Evolutionary conservation across 1,284 basidiomycete species (phyloP), one percentile per base, ranked within the genome.

Genomic region (Pisolithus thermaeus): DNA sequence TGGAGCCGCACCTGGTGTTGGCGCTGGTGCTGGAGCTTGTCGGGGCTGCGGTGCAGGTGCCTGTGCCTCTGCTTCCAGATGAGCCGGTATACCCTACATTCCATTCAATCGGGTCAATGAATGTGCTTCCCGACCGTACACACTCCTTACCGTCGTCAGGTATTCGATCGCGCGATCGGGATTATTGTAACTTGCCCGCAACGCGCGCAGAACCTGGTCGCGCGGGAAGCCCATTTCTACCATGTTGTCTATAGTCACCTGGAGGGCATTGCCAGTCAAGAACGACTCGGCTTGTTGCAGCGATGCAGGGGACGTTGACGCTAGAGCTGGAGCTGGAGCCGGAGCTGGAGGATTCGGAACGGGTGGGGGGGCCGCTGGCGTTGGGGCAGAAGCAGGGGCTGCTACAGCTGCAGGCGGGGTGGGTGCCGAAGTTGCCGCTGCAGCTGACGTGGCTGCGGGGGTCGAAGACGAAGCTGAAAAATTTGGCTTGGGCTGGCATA

Each of bases 121-220:
- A 91, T 58, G 32, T 41, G n/a, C 51, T 14, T 7, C 14, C 49
- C 45, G n/a, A 36, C 18, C 23, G 49, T 58, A 51, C 48, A 51
- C 49, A 49, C 37, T n/a, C 75, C 87, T 63, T 61, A 95, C 95
- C 57, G 70, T 97, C 82, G 98, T 89, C 47, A 99, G 76, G 71
- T 99, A 99, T 70, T 99, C 97, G 27, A 95, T 95, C 7, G 97
- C 97, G 41, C 97, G 84, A 63, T 99, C 95, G 2, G 97, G 92
- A 71, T 99, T 99, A 73, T 99, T 99, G 74, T 84, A 99, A 65
- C 92, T 95, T 22, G 95, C 96, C 53, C 92, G 81, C 69, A 99
- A 71, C 4, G 96, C 95, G 28, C 85, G 80, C 64, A 87, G 72
- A 30, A 97, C 92, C 64, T 94, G 81, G 2, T 94, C 92, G 36